Evolutionary conservation across 2,329 filamentous ascomycete genomes (phyloP), one percentile per base, ranked within the genome.

Genomic region (Phoma sp.): DNA sequence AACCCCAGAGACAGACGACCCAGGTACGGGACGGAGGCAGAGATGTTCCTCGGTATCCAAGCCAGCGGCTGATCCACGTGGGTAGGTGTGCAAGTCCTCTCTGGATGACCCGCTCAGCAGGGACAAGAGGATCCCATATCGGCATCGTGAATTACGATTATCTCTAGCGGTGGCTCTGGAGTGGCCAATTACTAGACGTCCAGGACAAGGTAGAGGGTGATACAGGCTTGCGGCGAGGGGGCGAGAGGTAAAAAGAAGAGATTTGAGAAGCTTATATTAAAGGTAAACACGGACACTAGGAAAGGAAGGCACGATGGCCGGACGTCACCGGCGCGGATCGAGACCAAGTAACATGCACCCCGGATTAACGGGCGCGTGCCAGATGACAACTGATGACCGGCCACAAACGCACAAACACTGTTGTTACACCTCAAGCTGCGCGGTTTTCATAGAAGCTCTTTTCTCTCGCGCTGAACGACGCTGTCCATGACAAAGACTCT

Each of bases 11-110:
- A 58, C 74, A 79, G 38, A 78, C 32, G 67, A 64, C n/a, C 71
- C 63, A 58, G 57, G 61, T 55, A 61, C 55, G 65, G 13, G 70
- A 67, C 6, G 71, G 62, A 31, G 68, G 51, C n/a, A 60, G 47
- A 9, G 71, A 57, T 31, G 69, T 58, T 15, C 67, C 62, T 25
- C 78, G 71, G 47, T 78, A 75, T 36, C 79, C 79, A 5, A 96
- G 77, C 68, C 91, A 88, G 64, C 85, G 84, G n/a, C 89, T 84
- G 24, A 94, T 68, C 1, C 83, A 83, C 51, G 78, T 79, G 0
- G 92, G 92, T 2, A 96, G 71, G 36, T 79, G 63, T 10, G 66
- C 45, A 40, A 74, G 65, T 17, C 58, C 63, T 19, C 51, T 58
- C 36, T 71, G 69, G 71, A 73, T 67, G 17, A 56, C 40, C 29